phyloP scores from a whole-genome alignment of 2,329 filamentous ascomycete species.

The Venturia oleaginea region DNA sequence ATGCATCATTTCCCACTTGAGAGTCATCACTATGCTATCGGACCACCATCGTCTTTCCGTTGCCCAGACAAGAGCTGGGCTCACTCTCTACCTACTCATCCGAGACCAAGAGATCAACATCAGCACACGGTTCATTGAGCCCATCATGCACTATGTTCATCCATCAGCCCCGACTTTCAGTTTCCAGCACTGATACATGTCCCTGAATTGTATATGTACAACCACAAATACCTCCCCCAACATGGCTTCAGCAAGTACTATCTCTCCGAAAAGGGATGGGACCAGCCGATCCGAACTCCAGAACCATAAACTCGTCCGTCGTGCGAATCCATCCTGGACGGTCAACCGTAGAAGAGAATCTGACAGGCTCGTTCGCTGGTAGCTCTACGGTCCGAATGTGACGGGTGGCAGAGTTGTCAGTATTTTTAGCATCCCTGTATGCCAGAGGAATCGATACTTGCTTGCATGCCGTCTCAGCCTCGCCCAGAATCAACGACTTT shows the following conservation, averaged over 20 bases:
- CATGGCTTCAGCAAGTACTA: not conserved
- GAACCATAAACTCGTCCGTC: not conserved
- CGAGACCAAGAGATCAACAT: too few species aligned
- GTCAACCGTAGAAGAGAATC: not conserved
- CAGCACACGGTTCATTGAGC: not conserved
- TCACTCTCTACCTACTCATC: too few species aligned
- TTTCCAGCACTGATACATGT: not conserved
- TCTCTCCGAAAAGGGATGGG: not conserved
- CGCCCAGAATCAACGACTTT: not conserved
- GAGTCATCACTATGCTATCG: too few species aligned
- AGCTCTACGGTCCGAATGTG: not conserved
- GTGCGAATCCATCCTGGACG: slow-evolving; percentile 1
- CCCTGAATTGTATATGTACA: not conserved
- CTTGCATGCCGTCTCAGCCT: not conserved
- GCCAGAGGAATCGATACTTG: not conserved
- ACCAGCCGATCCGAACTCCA: slow-evolving; percentile 1
- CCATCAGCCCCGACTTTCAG: not conserved
- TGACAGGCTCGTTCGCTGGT: not conserved
- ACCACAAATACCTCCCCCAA: not conserved
- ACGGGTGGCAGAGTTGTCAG: not conserved
- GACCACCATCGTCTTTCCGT: too few species aligned
- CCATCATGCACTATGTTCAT: not conserved
- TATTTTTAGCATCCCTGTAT: not conserved
- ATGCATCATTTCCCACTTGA: too few species aligned
- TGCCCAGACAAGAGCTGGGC: too few species aligned